Conservation (phyloP, 1,284 basidiomycete genomes). For the Coniophora puteana region DNA sequence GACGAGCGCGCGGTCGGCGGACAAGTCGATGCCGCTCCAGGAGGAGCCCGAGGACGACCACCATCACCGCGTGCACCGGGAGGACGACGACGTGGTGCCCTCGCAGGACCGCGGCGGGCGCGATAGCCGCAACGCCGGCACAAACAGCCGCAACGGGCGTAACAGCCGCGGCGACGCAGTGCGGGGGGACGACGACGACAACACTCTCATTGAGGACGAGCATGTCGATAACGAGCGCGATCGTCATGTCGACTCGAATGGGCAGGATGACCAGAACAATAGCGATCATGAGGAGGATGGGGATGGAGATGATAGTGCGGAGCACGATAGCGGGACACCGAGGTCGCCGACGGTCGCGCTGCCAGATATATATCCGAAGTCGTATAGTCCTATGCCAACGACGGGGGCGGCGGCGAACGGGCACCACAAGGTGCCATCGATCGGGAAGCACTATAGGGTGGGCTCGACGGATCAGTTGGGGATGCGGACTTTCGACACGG, state of each 20-base stretch:
- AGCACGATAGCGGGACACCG: constrained; percentile 54
- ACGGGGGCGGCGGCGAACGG: constrained; percentile 21
- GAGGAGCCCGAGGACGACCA: constrained; percentile 74
- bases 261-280: constrained; percentile 42
- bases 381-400: constrained; percentile 18
- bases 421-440: constrained; percentile 26
- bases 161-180: constrained; percentile 28
- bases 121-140: constrained; percentile 30
- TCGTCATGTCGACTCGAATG: constrained; percentile 30
- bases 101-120: too few species aligned
- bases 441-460: constrained; percentile 39
- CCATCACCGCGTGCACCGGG: too few species aligned
- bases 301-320: constrained; percentile 24
- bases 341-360: constrained; percentile 62
- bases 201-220: constrained; percentile 44
- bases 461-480: constrained; percentile 60
- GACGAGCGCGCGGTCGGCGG: constrained; percentile 62
- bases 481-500: constrained; percentile 51
- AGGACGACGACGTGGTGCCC: too few species aligned
- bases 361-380: constrained; percentile 37
- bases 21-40: constrained; percentile 71
- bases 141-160: constrained; percentile 24
- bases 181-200: constrained; percentile 46
- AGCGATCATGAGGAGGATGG: constrained; percentile 33
- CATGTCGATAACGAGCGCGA: constrained; percentile 14